phyloP scores from a whole-genome alignment of 306 rosid genomes.

The Alnus glutinosa region DNA sequence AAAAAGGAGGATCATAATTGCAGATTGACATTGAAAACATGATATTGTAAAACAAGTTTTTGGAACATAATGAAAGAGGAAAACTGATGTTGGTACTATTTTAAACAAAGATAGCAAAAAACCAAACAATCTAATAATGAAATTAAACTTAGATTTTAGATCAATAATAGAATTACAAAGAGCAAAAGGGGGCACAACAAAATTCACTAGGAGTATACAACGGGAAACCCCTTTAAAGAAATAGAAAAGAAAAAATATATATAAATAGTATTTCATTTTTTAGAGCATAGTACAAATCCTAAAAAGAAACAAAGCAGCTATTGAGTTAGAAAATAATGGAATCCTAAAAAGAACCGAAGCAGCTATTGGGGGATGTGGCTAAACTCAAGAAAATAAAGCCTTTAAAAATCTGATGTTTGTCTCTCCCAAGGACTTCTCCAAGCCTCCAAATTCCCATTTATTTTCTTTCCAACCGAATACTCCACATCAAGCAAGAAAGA shows the following conservation, averaged over 20 bases:
- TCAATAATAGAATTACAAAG: background rate
- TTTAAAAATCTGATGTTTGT: background rate
- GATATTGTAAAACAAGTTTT: background rate
- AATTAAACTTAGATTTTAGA: background rate
- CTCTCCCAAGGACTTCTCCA: background rate
- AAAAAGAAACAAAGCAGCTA: too few relatives aligned
- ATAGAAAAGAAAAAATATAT: background rate
- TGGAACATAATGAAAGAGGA: background rate
- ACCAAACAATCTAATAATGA: background rate
- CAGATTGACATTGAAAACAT: background rate
- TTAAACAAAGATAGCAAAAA: background rate
- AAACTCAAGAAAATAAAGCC: background rate
- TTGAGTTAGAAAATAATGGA: background rate
- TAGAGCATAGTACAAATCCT: background rate
- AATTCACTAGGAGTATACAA: background rate
- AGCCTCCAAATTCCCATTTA: background rate
- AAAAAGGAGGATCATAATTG: background rate
- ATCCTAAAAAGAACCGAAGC: background rate
- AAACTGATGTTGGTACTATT: background rate
- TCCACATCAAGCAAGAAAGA: too few relatives aligned
- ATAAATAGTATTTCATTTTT: background rate
- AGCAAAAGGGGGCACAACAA: background rate
- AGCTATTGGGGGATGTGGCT: background rate
- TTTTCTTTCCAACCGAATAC: too few relatives aligned
- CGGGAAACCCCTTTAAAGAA: background rate